phyloP scores from a whole-genome alignment of 495 filamentous ascomycete species.

The Neurospora sp. region DNA sequence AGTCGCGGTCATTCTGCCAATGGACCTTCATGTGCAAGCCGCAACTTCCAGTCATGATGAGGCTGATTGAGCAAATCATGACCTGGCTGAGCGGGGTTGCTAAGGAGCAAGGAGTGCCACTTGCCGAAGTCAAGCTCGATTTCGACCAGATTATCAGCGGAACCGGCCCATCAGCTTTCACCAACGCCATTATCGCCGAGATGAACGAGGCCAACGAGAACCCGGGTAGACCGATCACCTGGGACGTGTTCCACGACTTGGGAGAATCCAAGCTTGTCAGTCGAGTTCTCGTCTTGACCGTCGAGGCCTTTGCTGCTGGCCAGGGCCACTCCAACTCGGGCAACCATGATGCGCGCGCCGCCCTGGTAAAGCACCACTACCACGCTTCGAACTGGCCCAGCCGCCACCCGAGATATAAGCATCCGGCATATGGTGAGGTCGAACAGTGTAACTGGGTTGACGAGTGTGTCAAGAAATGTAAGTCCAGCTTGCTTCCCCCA shows the following conservation, averaged over 20 bases:
- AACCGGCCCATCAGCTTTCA: constrained; percentile 59
- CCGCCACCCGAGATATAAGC: constrained; percentile 47
- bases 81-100: constrained; percentile 47
- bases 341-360: constrained; percentile 46
- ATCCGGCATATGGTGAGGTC: constrained; percentile 52
- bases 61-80: constrained; percentile 50
- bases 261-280: constrained; percentile 45
- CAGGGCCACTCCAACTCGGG: constrained; percentile 56
- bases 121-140: constrained; percentile 47
- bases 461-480: constrained; percentile 45
- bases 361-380: constrained; percentile 55
- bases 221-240: constrained; percentile 26
- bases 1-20: constrained; percentile 55
- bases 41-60: constrained; percentile 50
- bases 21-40: constrained; percentile 61
- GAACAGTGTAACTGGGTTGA: constrained; percentile 55
- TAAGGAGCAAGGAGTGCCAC: constrained; percentile 38
- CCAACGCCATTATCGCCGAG: constrained; percentile 47
- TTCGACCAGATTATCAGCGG: constrained; percentile 60
- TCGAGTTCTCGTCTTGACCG: constrained; percentile 48
- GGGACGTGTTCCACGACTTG: constrained; percentile 50
- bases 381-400: constrained; percentile 55
- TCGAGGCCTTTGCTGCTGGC: constrained; percentile 55
- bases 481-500: neutral
- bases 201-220: constrained; percentile 33